phyloP scores from a whole-genome alignment of 148 eudicot genomes.

The Silene uniflora region DNA sequence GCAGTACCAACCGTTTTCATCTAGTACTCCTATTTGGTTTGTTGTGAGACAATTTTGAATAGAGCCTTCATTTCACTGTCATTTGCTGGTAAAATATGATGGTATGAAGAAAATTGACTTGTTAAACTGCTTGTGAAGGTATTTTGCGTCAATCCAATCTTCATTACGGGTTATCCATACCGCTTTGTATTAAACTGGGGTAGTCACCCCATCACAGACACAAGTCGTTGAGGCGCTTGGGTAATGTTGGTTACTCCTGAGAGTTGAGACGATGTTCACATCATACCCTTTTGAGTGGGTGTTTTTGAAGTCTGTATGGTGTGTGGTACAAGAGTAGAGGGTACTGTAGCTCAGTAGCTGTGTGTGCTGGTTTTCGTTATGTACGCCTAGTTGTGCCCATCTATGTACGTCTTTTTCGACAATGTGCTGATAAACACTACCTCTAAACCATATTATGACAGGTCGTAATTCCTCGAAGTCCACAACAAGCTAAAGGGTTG shows the following conservation, averaged over 20 bases:
- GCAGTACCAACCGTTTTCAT: not conserved
- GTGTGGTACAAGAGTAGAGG: too few relatives aligned
- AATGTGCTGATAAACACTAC: not conserved
- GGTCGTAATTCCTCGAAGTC: conserved; percentile 97
- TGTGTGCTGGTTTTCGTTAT: not conserved
- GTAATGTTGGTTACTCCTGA: not conserved
- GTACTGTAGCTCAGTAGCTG: not conserved
- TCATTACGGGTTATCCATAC: too few relatives aligned
- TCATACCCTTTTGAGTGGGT: too few relatives aligned
- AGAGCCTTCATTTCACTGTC: too few relatives aligned
- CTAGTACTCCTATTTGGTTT: not conserved
- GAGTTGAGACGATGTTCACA: too few relatives aligned
- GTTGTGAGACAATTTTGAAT: not conserved
- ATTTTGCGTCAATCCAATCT: too few relatives aligned
- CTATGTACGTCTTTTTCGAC: not conserved
- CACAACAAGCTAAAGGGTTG: conserved; percentile 89
- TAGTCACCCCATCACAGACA: too few relatives aligned
- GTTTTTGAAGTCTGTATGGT: too few relatives aligned
- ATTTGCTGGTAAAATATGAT: too few relatives aligned
- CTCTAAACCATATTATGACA: conserved; percentile 24
- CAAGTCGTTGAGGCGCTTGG: not conserved
- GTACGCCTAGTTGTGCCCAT: not conserved
- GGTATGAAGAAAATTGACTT: too few relatives aligned
- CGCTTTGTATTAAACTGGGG: too few relatives aligned
- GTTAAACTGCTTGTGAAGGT: too few relatives aligned